phyloP scores from a whole-genome alignment of 2,329 filamentous ascomycete genomes.

The Purpureocillium lavendulum region DNA sequence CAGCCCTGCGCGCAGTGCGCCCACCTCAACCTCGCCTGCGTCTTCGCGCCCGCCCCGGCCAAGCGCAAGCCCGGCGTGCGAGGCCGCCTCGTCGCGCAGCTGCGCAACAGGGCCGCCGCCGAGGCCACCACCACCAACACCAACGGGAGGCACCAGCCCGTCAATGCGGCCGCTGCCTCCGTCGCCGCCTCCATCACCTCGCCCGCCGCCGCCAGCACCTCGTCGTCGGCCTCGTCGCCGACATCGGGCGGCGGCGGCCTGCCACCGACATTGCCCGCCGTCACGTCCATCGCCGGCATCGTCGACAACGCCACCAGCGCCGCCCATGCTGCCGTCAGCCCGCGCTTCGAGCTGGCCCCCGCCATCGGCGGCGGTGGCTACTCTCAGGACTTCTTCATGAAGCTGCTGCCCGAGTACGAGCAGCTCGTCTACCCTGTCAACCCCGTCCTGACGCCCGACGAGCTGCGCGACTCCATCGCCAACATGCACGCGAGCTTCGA shows the following conservation, averaged over 20 bases:
- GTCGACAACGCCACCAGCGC: no score
- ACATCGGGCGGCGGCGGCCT: not conserved
- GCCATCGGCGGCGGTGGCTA: slow-evolving; percentile 11
- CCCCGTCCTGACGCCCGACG: slow-evolving; percentile 21
- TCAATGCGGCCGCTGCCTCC: slow-evolving; percentile 3
- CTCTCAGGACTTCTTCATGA: slow-evolving; percentile 21
- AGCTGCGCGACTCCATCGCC: slow-evolving; percentile 20
- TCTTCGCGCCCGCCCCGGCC: slow-evolving; percentile 21
- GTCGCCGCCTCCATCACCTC: not conserved
- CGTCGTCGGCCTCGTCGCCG: slow-evolving; percentile 7
- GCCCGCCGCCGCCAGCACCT: slow-evolving; percentile 4
- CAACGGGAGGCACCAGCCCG: not conserved
- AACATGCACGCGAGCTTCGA: slow-evolving; percentile 23
- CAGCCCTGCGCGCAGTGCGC: slow-evolving; percentile 26
- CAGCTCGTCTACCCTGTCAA: slow-evolving; percentile 27
- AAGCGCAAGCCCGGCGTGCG: slow-evolving; percentile 26
- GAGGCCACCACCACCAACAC: slow-evolving; percentile 3
- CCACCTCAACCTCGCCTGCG: slow-evolving; percentile 24
- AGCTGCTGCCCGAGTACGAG: slow-evolving; percentile 23
- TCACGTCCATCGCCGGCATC: slow-evolving; percentile 17
- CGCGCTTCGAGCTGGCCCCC: slow-evolving; percentile 1
- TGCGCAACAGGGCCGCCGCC: slow-evolving; percentile 15
- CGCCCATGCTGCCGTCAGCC: not conserved
- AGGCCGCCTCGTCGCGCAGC: slow-evolving; percentile 25
- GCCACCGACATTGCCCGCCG: no score